Percentiles rank a stretch among this genome's conserved stretches.
Evolutionary conservation across 768 basidiomycete genomes (phyloP).

Genomic region (Paxillus rubicundulus): DNA sequence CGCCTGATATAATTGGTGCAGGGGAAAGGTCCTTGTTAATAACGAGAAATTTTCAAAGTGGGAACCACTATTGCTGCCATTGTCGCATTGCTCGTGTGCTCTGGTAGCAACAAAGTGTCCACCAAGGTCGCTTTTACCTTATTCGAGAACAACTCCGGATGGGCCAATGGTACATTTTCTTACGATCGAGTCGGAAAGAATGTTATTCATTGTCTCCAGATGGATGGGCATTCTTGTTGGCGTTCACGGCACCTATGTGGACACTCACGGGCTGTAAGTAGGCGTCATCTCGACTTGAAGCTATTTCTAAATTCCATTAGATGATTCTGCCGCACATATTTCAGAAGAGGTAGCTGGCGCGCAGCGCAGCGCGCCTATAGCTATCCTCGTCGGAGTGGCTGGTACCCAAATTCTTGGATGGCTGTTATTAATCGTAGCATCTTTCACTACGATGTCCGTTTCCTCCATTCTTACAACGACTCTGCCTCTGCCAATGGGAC

Average conservation of each 20-base stretch:
- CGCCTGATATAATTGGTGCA: slow-evolving; percentile 17
- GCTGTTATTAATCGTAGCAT: slow-evolving; percentile 62
- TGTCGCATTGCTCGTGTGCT: slow-evolving; percentile 53
- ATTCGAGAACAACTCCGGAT: slow-evolving; percentile 71
- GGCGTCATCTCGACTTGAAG: background rate
- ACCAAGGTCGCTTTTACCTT: slow-evolving; percentile 65
- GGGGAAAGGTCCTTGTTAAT: background rate
- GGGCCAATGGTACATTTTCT: slow-evolving; percentile 50
- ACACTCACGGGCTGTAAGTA: slow-evolving; percentile 70
- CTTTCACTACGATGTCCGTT: slow-evolving; percentile 60
- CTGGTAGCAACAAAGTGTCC: slow-evolving; percentile 58
- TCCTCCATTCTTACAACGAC: slow-evolving; percentile 43
- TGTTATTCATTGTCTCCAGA: slow-evolving; percentile 35
- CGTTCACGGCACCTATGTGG: slow-evolving; percentile 79
- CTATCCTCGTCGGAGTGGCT: slow-evolving; percentile 63
- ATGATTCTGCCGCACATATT: slow-evolving; percentile 75
- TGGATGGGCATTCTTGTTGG: slow-evolving; percentile 70
- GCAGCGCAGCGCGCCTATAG: slow-evolving; percentile 60
- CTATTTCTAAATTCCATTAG: slow-evolving; percentile 31
- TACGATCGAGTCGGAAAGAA: background rate
- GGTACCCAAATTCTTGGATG: slow-evolving; percentile 62
- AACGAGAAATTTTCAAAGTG: slow-evolving; percentile 36
- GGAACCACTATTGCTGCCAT: slow-evolving; percentile 66
- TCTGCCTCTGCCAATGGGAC: slow-evolving; percentile 69
- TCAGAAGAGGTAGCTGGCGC: slow-evolving; percentile 71